A percentile compares a stretch with the other conserved stretches of the same genome.
Evolutionary conservation across 2,329 filamentous ascomycete species (phyloP).

Genomic region (Fusarium nurragi): DNA sequence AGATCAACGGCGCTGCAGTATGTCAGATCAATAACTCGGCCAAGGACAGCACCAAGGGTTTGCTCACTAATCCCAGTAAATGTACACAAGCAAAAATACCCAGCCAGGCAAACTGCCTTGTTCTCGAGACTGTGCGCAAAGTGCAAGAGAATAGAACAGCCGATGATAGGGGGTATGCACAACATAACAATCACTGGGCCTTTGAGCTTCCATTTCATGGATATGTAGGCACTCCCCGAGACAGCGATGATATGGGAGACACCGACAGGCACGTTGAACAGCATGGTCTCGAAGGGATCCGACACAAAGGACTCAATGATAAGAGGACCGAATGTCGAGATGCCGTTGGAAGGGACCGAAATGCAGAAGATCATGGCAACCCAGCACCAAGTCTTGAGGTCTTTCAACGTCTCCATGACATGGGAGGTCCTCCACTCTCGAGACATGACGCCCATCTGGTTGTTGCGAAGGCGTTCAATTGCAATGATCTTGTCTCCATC

Average conservation of each 20-base stretch:
- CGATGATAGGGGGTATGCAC: slow-evolving; percentile 66
- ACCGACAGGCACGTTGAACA: slow-evolving; percentile 70
- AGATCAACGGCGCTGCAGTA: slow-evolving; percentile 61
- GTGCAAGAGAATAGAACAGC: slow-evolving; percentile 63
- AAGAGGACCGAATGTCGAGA: slow-evolving; percentile 67
- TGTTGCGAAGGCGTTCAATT: slow-evolving; percentile 62
- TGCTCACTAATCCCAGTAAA: slow-evolving; percentile 57
- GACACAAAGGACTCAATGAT: slow-evolving; percentile 70
- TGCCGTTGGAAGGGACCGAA: slow-evolving; percentile 65
- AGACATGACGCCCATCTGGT: slow-evolving; percentile 64
- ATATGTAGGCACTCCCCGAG: slow-evolving; percentile 64
- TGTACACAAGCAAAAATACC: slow-evolving; percentile 67
- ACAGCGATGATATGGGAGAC: slow-evolving; percentile 68
- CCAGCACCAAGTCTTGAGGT: slow-evolving; percentile 70
- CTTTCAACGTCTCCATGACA: slow-evolving; percentile 62
- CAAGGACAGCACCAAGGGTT: slow-evolving; percentile 18
- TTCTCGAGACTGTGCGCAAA: slow-evolving; percentile 58
- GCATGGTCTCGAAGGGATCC: slow-evolving; percentile 63
- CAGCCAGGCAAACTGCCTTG: slow-evolving; percentile 61
- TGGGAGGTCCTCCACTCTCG: slow-evolving; percentile 63
- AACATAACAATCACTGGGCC: slow-evolving; percentile 63
- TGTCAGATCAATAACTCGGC: slow-evolving; percentile 33
- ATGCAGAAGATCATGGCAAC: slow-evolving; percentile 64
- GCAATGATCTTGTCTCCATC: slow-evolving; percentile 62
- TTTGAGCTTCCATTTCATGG: slow-evolving; percentile 65